Base-by-base conservation (phyloP, 345 rosid species). In the Psidium friedrichsthalianum region DNA sequence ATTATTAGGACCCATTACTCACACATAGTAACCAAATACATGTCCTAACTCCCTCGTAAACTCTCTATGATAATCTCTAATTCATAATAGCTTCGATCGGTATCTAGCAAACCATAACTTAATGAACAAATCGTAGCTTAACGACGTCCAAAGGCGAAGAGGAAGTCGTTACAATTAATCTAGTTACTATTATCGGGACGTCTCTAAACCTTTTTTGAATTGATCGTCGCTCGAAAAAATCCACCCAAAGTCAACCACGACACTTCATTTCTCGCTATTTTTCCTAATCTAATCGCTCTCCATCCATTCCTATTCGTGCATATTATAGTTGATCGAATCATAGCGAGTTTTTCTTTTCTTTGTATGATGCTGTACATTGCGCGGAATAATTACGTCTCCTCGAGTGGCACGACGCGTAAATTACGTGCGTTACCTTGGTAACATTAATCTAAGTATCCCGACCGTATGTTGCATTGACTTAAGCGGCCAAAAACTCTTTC, bases 391-490 rank as follows among this genome's bases (percentile, higher is more conserved):
- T 4, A 32, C 47, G 80, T 69, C 80, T 36, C 80, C 80, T 69
- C 80, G 80, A 69, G 80, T 69, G 80, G 25, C 80, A 36, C 80
- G 8, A 36, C 36, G 80, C 80, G 47, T 69, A 69, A 69, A 69
- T 69, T 42, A 69, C 80, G 80, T 36, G 47, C 13, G 8, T 36
- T 18, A 36, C 80, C 47, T 69, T 32, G 47, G 80, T 69, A 69
- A 47, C 25, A 69, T 18, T 36, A 69, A 69, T 36, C 80, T 69
- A 36, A 36, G 11, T 3, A 51, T 51, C 14, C 52, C 52, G 52
- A 51, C 52, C 13, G 14, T 11, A 51, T 51, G 52, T 11, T 36
- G 80, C 47, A 69, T 69, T 69, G 80, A 69, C 80, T 69, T 36
- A 69, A 69, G 36, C 47, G 47, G 80, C 80, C 47, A 22, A 18